Conservation (phyloP, 805 yeast genomes). For the Wickerhamiella slavikovae region DNA sequence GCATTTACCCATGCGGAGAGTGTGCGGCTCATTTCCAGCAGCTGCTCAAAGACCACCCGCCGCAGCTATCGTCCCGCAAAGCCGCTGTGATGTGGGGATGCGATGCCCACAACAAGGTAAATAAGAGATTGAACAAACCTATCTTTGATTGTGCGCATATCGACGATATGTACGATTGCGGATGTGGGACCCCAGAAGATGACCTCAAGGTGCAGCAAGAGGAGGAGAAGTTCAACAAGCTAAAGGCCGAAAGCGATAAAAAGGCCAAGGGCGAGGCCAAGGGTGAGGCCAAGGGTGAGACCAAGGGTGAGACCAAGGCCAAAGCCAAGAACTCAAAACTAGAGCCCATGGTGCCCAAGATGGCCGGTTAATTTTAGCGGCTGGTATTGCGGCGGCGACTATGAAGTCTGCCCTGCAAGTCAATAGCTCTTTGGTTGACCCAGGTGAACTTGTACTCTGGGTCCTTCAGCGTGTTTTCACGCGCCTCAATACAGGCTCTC, state of each 20-base stretch:
- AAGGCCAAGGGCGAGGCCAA: no score
- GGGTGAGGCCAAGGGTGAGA: no score
- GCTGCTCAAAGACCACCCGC: constrained; percentile 54
- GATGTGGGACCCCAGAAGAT: constrained; percentile 67
- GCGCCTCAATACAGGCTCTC: constrained; percentile 1
- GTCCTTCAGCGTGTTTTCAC: constrained; percentile 2
- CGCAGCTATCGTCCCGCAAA: constrained; percentile 56
- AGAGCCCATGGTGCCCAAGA: no score
- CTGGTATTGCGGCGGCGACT: constrained; percentile 1
- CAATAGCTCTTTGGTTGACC: constrained; percentile 3
- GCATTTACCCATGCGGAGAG: constrained; percentile 93
- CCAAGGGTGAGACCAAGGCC: not conserved
- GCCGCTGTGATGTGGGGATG: constrained; percentile 95
- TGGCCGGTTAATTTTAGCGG: not conserved
- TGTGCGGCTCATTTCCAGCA: constrained; percentile 81
- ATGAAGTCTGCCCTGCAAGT: constrained; percentile 3
- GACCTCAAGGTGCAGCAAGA: constrained; percentile 20
- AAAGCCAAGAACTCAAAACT: no score
- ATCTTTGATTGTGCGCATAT: constrained; percentile 71
- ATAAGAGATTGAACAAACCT: constrained; percentile 44
- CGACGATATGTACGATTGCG: constrained; percentile 86
- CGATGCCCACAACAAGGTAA: constrained; percentile 72
- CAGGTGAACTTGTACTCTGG: not conserved
- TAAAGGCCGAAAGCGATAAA: not conserved
- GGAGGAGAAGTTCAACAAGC: constrained; percentile 8